phyloP scores from a whole-genome alignment of 2,329 filamentous ascomycete genomes.

The Elsinoe batatas region DNA sequence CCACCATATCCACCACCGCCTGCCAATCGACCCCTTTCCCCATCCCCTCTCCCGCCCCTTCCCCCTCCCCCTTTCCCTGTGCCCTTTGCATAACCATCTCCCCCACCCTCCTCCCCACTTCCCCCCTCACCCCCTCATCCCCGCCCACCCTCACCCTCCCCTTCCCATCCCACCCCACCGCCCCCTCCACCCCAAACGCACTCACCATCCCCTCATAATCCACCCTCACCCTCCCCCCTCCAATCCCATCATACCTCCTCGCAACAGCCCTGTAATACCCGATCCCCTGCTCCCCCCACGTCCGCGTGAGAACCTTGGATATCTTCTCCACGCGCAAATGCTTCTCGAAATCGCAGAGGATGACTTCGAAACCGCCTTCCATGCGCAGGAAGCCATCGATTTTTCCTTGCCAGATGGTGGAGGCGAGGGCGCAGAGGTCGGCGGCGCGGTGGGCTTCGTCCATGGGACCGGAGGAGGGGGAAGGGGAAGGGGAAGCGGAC shows the following conservation, averaged over 20 bases:
- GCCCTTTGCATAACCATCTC: constrained; percentile 26
- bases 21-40: constrained; percentile 51
- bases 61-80: constrained; percentile 20
- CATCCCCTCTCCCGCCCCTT: neutral
- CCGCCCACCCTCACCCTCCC: constrained; percentile 33
- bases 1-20: constrained; percentile 53
- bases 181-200: constrained; percentile 32
- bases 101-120: constrained; percentile 37
- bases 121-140: constrained; percentile 26
- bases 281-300: too few relatives aligned
- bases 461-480: constrained; percentile 21
- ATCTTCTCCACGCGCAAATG: constrained; percentile 31
- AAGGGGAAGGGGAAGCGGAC: neutral
- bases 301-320: too few relatives aligned
- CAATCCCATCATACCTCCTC: constrained; percentile 36
- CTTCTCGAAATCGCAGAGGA: constrained; percentile 53
- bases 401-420: constrained; percentile 38
- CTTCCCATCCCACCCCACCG: constrained; percentile 27
- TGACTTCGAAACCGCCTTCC: constrained; percentile 62
- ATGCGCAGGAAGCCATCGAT: constrained; percentile 58
- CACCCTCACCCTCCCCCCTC: constrained; percentile 33
- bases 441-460: constrained; percentile 45
- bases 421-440: constrained; percentile 46
- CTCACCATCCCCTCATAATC: constrained; percentile 43
- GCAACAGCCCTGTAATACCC: constrained; percentile 34